phyloP scores from a whole-genome alignment of 2,329 filamentous ascomycete genomes.

The Colletotrichum ledebouriae region DNA sequence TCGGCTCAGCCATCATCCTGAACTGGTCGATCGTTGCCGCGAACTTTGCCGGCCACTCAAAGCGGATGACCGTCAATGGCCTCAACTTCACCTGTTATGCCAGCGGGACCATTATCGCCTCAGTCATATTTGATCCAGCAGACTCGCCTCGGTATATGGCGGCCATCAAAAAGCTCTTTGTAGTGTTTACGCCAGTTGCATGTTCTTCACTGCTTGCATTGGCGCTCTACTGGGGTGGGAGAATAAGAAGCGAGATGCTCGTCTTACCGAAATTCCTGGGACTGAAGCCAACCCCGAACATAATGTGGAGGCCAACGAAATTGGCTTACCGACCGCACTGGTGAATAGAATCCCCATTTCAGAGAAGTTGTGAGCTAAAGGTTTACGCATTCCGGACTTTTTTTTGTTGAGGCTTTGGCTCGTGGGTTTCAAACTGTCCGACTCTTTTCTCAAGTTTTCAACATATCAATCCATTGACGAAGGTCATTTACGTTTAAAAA shows the following conservation, averaged over 20 bases:
- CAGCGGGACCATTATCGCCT: slow-evolving; percentile 62
- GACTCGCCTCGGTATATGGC: slow-evolving; percentile 10
- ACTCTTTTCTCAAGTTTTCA: no score
- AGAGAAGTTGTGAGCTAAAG: slow-evolving; percentile 1
- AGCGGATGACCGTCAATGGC: slow-evolving; percentile 62
- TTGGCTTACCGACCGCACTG: slow-evolving; percentile 10
- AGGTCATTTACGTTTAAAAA: no score
- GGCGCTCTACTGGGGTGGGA: slow-evolving; percentile 11
- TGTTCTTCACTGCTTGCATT: slow-evolving; percentile 14
- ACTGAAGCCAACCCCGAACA: slow-evolving; percentile 1
- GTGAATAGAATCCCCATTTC: slow-evolving; percentile 13
- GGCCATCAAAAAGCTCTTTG: slow-evolving; percentile 11
- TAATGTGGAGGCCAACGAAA: slow-evolving; percentile 22
- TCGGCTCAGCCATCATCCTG: slow-evolving; percentile 64
- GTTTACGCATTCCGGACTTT: background rate
- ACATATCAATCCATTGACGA: no score
- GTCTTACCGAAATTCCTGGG: background rate
- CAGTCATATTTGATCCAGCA: slow-evolving; percentile 43
- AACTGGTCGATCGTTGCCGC: slow-evolving; percentile 64
- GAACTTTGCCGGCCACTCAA: slow-evolving; percentile 64
- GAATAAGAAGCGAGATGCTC: slow-evolving; percentile 6
- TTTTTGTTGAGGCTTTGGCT: no score
- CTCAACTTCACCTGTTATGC: slow-evolving; percentile 64
- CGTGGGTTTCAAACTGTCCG: no score
- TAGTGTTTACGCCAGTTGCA: slow-evolving; percentile 2